Conservation (phyloP, 1,139 yeast species). For the Groenewaldozyma auringiensis region DNA sequence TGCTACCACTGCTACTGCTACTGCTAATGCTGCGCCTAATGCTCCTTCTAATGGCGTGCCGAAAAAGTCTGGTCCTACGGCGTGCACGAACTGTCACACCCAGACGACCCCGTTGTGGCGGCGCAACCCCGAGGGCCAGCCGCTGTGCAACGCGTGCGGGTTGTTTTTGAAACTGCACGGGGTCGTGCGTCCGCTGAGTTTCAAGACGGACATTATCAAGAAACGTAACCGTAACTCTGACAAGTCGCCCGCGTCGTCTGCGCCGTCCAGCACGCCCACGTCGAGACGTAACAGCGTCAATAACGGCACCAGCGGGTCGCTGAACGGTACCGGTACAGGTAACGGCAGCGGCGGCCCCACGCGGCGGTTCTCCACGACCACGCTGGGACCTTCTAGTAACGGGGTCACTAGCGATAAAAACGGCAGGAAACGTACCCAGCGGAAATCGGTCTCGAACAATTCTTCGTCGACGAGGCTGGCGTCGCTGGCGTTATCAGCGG, state of each 20-base stretch:
- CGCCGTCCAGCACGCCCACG: not conserved
- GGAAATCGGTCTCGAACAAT: no score
- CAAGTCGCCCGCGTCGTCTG: not conserved
- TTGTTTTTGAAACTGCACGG: constrained; percentile 86
- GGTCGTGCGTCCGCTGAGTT: constrained; percentile 80
- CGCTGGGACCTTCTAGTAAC: no score
- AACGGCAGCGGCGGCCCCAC: not conserved
- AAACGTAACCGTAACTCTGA: constrained; percentile 43
- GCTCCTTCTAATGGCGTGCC: not conserved
- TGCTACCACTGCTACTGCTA: not conserved
- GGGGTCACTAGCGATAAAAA: no score
- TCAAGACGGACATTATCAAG: constrained; percentile 89
- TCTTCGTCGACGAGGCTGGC: no score
- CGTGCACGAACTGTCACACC: constrained; percentile 85
- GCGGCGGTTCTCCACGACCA: no score
- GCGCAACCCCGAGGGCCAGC: constrained; percentile 85
- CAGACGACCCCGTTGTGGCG: constrained; percentile 95
- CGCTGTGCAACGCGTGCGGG: constrained; percentile 94
- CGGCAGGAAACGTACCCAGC: no score
- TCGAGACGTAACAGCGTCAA: not conserved
- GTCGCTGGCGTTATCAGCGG: not conserved
- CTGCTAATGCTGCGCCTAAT: not conserved
- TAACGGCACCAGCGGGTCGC: not conserved
- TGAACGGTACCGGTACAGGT: not conserved
- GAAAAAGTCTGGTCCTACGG: constrained; percentile 19